Percentiles rank a stretch among this genome's conserved stretches.
Evolutionary conservation across 352 stramenopile species (phyloP).

Genomic region (Pythium monospermum): DNA sequence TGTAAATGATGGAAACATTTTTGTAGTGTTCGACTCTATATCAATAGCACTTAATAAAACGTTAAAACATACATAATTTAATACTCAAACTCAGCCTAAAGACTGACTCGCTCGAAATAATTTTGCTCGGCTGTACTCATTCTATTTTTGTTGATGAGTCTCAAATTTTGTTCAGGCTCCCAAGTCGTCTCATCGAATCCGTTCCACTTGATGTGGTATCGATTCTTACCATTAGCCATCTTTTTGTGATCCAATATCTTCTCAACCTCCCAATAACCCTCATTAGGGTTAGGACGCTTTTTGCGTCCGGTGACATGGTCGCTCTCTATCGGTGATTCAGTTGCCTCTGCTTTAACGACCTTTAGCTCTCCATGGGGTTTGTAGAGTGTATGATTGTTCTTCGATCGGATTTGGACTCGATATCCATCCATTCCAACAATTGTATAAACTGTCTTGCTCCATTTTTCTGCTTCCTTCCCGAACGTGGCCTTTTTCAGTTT

Average conservation of each 20-base stretch:
- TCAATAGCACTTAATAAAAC: too few species aligned
- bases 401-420: conserved; percentile 20
- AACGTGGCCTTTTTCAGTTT: conserved; percentile 22
- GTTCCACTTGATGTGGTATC: conserved; percentile 18
- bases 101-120: too few species aligned
- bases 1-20: conserved; percentile 22
- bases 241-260: conserved; percentile 15
- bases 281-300: too few species aligned
- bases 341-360: conserved; percentile 14
- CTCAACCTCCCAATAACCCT: conserved; percentile 22
- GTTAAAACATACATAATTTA: too few species aligned
- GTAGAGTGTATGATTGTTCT: conserved; percentile 27
- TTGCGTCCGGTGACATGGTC: too few species aligned
- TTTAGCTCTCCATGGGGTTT: conserved; percentile 21
- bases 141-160: conserved; percentile 18
- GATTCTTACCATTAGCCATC: conserved; percentile 19
- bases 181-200: conserved; percentile 12
- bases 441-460: conserved; percentile 12
- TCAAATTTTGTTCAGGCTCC: conserved; percentile 15
- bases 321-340: conserved; percentile 12
- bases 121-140: conserved; percentile 8
- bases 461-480: conserved; percentile 22
- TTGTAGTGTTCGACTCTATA: too few species aligned
- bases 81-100: too few species aligned
- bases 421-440: conserved; percentile 25